Percentiles rank a stretch among this genome's conserved stretches.
Conservation (phyloP, 345 rosid genomes). For the Ailanthus altissimus region DNA sequence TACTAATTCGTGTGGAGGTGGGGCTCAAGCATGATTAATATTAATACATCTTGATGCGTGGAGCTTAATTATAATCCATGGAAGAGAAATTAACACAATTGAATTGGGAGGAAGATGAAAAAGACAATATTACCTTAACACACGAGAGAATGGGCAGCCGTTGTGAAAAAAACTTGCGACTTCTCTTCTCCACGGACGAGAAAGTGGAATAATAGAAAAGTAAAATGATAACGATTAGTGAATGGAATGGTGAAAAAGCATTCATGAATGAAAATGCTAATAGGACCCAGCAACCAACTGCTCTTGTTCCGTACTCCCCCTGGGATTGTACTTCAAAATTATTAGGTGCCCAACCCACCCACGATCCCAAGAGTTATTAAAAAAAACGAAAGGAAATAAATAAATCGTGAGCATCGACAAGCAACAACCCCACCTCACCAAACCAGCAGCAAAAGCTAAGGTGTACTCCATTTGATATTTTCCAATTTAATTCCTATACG, state of each 20-base stretch:
- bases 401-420: conserved; percentile 4
- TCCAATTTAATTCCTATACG: not conserved
- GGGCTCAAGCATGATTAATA: not conserved
- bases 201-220: not conserved
- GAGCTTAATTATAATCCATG: too few species aligned
- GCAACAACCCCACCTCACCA: too few species aligned
- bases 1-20: not conserved
- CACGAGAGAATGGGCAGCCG: too few species aligned
- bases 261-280: not conserved
- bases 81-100: too few species aligned
- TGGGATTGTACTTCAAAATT: conserved; percentile 14
- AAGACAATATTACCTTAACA: too few species aligned
- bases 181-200: not conserved
- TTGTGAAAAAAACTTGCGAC: too few species aligned
- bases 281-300: not conserved
- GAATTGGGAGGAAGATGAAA: too few species aligned
- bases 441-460: not conserved
- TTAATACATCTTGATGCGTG: not conserved
- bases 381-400: not conserved
- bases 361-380: not conserved
- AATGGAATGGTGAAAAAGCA: not conserved
- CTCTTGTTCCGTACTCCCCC: conserved; percentile 22
- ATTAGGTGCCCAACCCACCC: not conserved
- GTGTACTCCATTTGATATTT: not conserved
- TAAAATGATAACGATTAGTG: not conserved